phyloP scores from a whole-genome alignment of 768 basidiomycete species.

The Asterophora parasitica region DNA sequence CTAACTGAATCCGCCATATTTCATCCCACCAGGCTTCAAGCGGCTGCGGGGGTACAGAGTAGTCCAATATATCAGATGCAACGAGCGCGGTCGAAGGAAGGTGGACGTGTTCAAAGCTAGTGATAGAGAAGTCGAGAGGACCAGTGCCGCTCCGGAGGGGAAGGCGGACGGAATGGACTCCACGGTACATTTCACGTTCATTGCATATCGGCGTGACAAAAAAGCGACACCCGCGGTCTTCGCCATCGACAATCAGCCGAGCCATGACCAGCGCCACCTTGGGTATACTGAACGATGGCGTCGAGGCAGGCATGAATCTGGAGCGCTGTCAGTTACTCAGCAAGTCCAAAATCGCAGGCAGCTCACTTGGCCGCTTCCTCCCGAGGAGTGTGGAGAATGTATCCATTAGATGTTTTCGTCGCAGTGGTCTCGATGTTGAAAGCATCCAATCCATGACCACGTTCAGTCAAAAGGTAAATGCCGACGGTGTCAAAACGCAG shows the following conservation, averaged over 20 bases:
- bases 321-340: conserved; percentile 6
- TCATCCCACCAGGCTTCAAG: conserved; percentile 53
- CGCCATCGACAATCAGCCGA: conserved; percentile 43
- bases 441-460: conserved; percentile 57
- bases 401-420: conserved; percentile 43
- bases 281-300: conserved; percentile 46
- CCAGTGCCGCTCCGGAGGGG: conserved; percentile 48
- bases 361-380: conserved; percentile 57
- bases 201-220: conserved; percentile 55
- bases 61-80: conserved; percentile 37
- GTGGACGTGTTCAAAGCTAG: conserved; percentile 48
- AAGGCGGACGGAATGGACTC: conserved; percentile 45
- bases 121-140: conserved; percentile 55
- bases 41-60: conserved; percentile 34
- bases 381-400: conserved; percentile 49
- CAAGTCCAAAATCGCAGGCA: neutral
- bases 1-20: conserved; percentile 51
- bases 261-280: conserved; percentile 58
- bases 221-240: conserved; percentile 47
- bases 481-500: conserved; percentile 50
- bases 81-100: conserved; percentile 48
- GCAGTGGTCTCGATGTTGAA: conserved; percentile 62
- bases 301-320: conserved; percentile 59
- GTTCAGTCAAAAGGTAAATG: conserved; percentile 49
- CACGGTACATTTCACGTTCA: conserved; percentile 46